A percentile compares a stretch with the other conserved stretches of the same genome.
phyloP scores from a whole-genome alignment of 441 rosid genomes.

The Gossypium davidsonii region DNA sequence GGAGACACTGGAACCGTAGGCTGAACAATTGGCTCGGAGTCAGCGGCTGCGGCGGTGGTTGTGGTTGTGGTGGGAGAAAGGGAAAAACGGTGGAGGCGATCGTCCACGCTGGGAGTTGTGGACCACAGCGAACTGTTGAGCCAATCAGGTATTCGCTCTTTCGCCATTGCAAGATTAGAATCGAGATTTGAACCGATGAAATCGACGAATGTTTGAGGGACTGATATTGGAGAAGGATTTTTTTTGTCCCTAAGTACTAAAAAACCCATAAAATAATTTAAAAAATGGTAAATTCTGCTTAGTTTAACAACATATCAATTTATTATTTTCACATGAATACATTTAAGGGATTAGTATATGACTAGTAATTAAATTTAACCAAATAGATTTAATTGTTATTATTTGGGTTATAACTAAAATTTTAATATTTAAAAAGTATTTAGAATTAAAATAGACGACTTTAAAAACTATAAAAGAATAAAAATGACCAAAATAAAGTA shows the following conservation, averaged over 20 bases:
- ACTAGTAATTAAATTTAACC: too few species aligned
- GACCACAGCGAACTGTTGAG: conserved; percentile 92
- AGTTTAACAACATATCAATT: too few species aligned
- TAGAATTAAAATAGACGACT: too few species aligned
- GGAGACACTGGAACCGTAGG: conserved; percentile 33
- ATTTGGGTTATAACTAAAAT: too few species aligned
- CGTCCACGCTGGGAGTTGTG: conserved; percentile 43
- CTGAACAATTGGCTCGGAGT: conserved; percentile 22
- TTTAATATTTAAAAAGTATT: too few species aligned
- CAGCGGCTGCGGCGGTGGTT: conserved; percentile 16
- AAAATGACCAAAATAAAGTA: too few species aligned
- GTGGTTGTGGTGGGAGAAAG: conserved; percentile 21
- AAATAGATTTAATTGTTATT: too few species aligned
- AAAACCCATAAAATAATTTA: too few species aligned
- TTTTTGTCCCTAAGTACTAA: neutral
- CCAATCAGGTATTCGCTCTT: conserved; percentile 91
- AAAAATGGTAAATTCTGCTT: too few species aligned
- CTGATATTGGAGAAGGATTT: neutral
- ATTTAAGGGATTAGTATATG: too few species aligned
- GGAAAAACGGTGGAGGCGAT: conserved; percentile 28
- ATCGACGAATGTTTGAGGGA: neutral
- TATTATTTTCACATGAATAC: too few species aligned
- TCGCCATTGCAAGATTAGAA: conserved; percentile 37
- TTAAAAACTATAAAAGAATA: too few species aligned
- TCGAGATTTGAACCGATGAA: neutral